A percentile compares a stretch with the other conserved stretches of the same genome.
Conservation (phyloP, 129 eudicot species). For the Deinandra increscens region DNA sequence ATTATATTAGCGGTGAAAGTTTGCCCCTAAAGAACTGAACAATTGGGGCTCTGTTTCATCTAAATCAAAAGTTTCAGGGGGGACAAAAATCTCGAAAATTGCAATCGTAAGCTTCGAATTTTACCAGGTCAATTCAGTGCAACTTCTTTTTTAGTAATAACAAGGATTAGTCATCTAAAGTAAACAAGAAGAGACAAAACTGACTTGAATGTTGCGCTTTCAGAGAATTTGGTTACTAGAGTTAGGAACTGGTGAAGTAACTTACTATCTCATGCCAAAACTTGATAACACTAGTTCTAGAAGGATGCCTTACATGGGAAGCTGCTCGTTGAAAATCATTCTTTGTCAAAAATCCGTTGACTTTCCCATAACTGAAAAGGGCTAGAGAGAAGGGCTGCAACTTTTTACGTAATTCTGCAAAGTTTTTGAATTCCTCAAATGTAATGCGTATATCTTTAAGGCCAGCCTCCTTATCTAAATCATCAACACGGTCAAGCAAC, state of each 20-base stretch:
- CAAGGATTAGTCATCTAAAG: not conserved
- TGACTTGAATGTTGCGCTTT: not conserved
- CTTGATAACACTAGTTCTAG: not conserved
- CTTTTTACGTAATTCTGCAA: constrained; percentile 59
- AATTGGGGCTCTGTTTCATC: too few species aligned
- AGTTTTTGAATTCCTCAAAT: constrained; percentile 63
- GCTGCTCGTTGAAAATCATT: constrained; percentile 89
- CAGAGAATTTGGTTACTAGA: not conserved
- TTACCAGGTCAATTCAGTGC: too few species aligned
- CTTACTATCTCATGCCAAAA: not conserved
- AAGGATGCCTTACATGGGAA: constrained; percentile 52
- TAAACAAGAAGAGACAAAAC: not conserved
- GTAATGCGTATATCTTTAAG: constrained; percentile 52
- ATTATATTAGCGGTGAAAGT: too few species aligned
- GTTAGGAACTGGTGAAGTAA: not conserved
- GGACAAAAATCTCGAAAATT: too few species aligned
- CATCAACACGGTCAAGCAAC: constrained; percentile 77
- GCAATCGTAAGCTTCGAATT: too few species aligned
- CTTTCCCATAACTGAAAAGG: constrained; percentile 66
- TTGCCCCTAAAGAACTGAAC: too few species aligned
- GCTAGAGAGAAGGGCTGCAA: constrained; percentile 78
- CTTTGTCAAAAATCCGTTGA: constrained; percentile 60
- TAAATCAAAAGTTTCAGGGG: too few species aligned
- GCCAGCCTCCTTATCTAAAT: constrained; percentile 53
- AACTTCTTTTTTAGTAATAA: too few species aligned